Percentiles rank a stretch among this genome's conserved stretches.
phyloP scores from a whole-genome alignment of 257 asterid genomes.

The Ilex asprella region DNA sequence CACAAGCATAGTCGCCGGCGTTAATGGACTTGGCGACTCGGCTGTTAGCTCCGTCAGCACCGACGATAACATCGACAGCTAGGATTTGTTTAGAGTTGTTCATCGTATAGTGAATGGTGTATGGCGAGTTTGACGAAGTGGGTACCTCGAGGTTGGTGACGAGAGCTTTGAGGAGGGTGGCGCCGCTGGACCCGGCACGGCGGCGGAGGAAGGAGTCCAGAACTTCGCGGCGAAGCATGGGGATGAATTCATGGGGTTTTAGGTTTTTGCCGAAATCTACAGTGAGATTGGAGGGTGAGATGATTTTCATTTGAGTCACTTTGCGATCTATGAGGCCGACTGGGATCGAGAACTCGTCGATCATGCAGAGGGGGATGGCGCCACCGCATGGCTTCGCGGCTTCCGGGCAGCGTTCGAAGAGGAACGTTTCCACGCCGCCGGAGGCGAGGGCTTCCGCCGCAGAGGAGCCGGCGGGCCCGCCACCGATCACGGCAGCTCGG shows the following conservation, averaged over 20 bases:
- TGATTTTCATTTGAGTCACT: slow-evolving; percentile 67
- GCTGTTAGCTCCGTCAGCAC: slow-evolving; percentile 87
- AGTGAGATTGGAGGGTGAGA: slow-evolving; percentile 70
- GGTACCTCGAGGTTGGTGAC: slow-evolving; percentile 55
- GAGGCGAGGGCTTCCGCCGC: slow-evolving; percentile 77
- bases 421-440: slow-evolving; percentile 73
- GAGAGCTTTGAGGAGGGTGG: slow-evolving; percentile 52
- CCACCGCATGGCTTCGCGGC: slow-evolving; percentile 88
- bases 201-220: slow-evolving; percentile 68
- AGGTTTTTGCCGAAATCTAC: slow-evolving; percentile 75
- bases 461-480: slow-evolving; percentile 89
- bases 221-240: slow-evolving; percentile 89
- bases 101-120: slow-evolving; percentile 41
- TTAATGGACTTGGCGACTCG: slow-evolving; percentile 67
- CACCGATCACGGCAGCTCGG: slow-evolving; percentile 77
- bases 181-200: slow-evolving; percentile 57
- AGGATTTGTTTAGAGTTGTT: slow-evolving; percentile 30
- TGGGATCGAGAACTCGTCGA: slow-evolving; percentile 76
- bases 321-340: slow-evolving; percentile 55
- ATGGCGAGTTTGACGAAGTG: slow-evolving; percentile 32
- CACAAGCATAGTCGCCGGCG: slow-evolving; percentile 67
- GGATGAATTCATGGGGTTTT: slow-evolving; percentile 56
- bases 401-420: slow-evolving; percentile 70
- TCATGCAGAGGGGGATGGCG: slow-evolving; percentile 85
- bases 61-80: slow-evolving; percentile 63